A percentile compares a stretch with the other conserved stretches of the same genome.
Conservation (phyloP, 179 eudicot genomes). For the Gypsophila paniculata region DNA sequence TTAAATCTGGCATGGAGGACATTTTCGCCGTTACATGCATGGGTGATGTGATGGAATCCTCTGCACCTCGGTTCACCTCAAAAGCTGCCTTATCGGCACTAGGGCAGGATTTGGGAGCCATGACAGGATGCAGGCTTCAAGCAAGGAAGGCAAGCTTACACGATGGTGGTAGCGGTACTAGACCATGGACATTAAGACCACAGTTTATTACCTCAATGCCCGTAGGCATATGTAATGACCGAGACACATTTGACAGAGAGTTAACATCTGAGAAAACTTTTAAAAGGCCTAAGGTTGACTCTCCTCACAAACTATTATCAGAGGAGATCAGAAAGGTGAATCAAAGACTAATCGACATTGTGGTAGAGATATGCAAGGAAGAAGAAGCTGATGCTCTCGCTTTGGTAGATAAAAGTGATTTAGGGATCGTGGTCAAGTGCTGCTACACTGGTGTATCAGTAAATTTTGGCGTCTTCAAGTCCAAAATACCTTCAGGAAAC, state of each 20-base stretch:
- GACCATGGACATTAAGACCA: constrained; percentile 6
- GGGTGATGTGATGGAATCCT: constrained; percentile 18
- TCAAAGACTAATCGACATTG: constrained; percentile 20
- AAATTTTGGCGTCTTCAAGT: constrained; percentile 11
- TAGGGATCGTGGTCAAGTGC: constrained; percentile 23
- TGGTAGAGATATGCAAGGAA: constrained; percentile 18
- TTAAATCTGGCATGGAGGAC: constrained; percentile 21
- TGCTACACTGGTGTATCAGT: constrained; percentile 21
- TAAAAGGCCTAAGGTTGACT: constrained; percentile 17
- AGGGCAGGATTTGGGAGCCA: constrained; percentile 23
- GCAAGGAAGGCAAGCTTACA: background rate
- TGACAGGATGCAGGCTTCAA: constrained; percentile 14
- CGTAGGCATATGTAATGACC: constrained; percentile 3
- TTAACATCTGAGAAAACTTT: constrained; percentile 1
- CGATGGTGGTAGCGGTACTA: background rate
- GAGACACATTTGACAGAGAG: background rate
- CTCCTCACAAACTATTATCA: background rate
- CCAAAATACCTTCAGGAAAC: background rate
- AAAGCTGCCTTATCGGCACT: constrained; percentile 10
- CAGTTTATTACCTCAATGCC: constrained; percentile 1
- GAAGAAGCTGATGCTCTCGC: background rate
- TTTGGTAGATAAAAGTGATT: background rate
- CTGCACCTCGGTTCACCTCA: constrained; percentile 2
- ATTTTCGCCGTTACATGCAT: constrained; percentile 10
- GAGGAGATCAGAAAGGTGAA: constrained; percentile 26